Conservation (phyloP, 2,329 filamentous ascomycete genomes). For the Xylariaceae sp. region DNA sequence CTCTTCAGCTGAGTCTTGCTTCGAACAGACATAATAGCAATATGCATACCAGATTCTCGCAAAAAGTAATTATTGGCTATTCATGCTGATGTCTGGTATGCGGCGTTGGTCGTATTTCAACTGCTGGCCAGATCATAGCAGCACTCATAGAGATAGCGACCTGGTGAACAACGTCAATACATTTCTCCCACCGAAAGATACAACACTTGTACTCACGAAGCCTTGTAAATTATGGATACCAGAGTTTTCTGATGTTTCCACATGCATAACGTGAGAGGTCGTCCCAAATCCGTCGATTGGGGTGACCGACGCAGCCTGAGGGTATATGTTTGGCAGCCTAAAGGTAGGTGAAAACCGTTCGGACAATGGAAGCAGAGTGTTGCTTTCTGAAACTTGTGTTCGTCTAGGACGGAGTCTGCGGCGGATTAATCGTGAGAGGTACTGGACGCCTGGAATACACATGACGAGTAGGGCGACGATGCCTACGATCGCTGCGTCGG, state of each 20-base stretch:
- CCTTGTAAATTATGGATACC: too few species aligned
- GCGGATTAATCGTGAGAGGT: neutral
- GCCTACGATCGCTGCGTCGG: slow-evolving; percentile 1
- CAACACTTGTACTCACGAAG: neutral
- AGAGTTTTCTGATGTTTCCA: too few species aligned
- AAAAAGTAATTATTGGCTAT: too few species aligned
- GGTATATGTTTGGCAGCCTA: neutral
- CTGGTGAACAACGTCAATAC: neutral
- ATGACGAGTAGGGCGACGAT: slow-evolving; percentile 7
- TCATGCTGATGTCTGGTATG: too few species aligned
- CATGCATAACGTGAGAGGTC: neutral
- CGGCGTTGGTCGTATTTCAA: neutral
- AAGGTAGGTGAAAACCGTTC: neutral
- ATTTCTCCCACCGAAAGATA: neutral
- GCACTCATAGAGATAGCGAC: neutral
- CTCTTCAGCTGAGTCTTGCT: too few species aligned
- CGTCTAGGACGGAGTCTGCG: neutral
- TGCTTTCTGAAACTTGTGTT: neutral
- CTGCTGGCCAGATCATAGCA: neutral
- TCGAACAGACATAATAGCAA: too few species aligned
- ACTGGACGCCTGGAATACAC: neutral
- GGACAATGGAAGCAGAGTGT: neutral
- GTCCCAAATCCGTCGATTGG: neutral
- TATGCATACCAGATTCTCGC: too few species aligned
- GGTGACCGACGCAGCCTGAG: neutral